These are phyloP conservation scores for Nasturtium officinale DNA, from an alignment of 345 rosid species.

Conservation along the genomic window DNA sequence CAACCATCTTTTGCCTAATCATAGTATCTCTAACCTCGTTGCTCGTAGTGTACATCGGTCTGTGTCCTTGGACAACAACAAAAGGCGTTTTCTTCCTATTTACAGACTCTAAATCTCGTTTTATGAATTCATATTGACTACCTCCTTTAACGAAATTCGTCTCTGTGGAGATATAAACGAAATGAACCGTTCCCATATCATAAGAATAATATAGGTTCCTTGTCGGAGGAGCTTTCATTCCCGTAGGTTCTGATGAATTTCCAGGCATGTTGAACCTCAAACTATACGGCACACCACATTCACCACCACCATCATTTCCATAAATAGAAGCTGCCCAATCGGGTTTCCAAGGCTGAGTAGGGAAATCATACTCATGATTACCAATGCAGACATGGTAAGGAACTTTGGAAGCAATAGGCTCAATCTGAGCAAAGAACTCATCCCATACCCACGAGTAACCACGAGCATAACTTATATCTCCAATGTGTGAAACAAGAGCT, in stretches of 20 bases:
- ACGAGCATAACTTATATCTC: slow-evolving; percentile 95
- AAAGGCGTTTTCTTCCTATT: slow-evolving; percentile 76
- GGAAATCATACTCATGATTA: slow-evolving; percentile 93
- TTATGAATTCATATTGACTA: slow-evolving; percentile 63
- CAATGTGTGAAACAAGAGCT: slow-evolving; percentile 76
- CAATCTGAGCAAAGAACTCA: slow-evolving; percentile 73
- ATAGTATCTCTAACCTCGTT: slow-evolving; percentile 60
- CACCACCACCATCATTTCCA: slow-evolving; percentile 92
- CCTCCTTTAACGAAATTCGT: slow-evolving; percentile 82
- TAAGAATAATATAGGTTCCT: slow-evolving; percentile 82
- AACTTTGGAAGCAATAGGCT: slow-evolving; percentile 79
- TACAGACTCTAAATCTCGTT: slow-evolving; percentile 74
- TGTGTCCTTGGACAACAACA: slow-evolving; percentile 80
- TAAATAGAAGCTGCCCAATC: slow-evolving; percentile 63
- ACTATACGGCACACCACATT: slow-evolving; percentile 93
- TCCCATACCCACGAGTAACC: slow-evolving; percentile 97
- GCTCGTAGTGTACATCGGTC: slow-evolving; percentile 96
- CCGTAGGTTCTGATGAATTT: slow-evolving; percentile 74
- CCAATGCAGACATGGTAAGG: slow-evolving; percentile 96
- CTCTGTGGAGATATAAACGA: slow-evolving; percentile 81
- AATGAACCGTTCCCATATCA: slow-evolving; percentile 72
- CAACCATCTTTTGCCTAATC: slow-evolving; percentile 58
- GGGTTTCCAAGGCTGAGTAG: slow-evolving; percentile 89
- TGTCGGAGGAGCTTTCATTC: slow-evolving; percentile 70
- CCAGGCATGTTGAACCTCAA: slow-evolving; percentile 88